Evolutionary conservation across 164 flowering plant genomes (phyloP).

Genomic region (Aristolochia contorta): DNA sequence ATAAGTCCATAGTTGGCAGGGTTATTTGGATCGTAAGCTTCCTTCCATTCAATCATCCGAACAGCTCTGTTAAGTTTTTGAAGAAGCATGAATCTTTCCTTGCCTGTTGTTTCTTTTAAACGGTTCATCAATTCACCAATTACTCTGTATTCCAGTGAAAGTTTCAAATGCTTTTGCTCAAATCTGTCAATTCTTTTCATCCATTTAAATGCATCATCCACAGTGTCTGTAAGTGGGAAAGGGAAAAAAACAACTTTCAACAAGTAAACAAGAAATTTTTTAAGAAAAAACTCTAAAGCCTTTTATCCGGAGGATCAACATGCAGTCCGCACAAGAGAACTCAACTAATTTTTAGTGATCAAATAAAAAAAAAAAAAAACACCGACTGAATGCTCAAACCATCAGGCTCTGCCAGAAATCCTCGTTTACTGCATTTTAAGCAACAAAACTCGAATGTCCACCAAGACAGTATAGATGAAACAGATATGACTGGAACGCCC

Average conservation of each 20-base stretch:
- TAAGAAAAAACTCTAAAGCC: background rate
- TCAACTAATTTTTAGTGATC: no score
- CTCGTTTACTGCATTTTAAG: no score
- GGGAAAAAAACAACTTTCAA: background rate
- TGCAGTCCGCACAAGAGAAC: no score
- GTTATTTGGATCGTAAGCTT: constrained; percentile 75
- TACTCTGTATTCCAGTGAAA: constrained; percentile 41
- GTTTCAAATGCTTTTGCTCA: constrained; percentile 58
- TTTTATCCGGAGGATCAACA: no score
- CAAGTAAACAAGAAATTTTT: background rate
- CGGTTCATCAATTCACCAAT: constrained; percentile 87
- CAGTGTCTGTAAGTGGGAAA: constrained; percentile 37
- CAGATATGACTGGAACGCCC: background rate
- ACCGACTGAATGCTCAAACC: no score
- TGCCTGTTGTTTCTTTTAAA: constrained; percentile 34
- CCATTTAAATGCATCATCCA: constrained; percentile 48
- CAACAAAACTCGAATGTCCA: no score
- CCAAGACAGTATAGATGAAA: no score
- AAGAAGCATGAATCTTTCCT: constrained; percentile 58
- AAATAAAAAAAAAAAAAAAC: no score
- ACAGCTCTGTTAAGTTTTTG: constrained; percentile 79
- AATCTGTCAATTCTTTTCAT: constrained; percentile 63
- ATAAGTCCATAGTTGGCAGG: constrained; percentile 75
- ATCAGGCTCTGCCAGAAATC: no score
- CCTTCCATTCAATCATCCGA: constrained; percentile 68